Percentiles rank a stretch among this genome's conserved stretches.
Conservation (phyloP, 2,329 filamentous ascomycete genomes). For the Gaeumannomyces sp. region DNA sequence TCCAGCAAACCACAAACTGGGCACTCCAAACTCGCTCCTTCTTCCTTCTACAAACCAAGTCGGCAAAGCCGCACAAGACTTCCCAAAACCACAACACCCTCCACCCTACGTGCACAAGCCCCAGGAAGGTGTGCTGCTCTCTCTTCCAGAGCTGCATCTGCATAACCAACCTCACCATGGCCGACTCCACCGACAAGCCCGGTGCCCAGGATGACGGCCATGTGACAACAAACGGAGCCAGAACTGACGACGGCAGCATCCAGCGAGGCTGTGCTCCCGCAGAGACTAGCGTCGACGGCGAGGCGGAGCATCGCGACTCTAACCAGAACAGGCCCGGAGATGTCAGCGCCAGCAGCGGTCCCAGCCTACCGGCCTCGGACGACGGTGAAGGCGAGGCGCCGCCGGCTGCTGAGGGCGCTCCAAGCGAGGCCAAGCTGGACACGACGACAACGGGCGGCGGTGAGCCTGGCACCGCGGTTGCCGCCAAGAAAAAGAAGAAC, state of each 20-base stretch:
- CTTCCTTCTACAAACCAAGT: no score
- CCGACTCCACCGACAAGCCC: neutral
- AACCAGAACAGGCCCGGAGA: neutral
- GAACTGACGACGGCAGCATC: neutral
- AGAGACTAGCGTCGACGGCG: neutral
- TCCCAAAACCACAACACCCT: no score
- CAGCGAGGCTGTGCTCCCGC: neutral
- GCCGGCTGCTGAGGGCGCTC: neutral
- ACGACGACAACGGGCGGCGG: neutral
- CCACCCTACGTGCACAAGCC: neutral
- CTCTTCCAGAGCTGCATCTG: neutral
- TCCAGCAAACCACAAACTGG: no score
- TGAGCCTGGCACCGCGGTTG: neutral
- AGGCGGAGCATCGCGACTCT: neutral
- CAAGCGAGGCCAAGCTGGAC: conserved; percentile 1
- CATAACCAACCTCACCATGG: neutral
- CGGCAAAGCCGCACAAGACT: neutral
- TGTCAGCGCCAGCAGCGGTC: neutral
- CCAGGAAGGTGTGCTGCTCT: neutral
- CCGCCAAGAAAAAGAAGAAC: conserved; percentile 34
- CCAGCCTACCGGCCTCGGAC: neutral
- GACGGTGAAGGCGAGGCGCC: neutral
- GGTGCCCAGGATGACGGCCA: neutral
- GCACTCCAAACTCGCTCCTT: no score
- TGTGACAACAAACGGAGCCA: neutral